phyloP scores from a whole-genome alignment of 1,284 basidiomycete genomes.

The Coniophora puteana region DNA sequence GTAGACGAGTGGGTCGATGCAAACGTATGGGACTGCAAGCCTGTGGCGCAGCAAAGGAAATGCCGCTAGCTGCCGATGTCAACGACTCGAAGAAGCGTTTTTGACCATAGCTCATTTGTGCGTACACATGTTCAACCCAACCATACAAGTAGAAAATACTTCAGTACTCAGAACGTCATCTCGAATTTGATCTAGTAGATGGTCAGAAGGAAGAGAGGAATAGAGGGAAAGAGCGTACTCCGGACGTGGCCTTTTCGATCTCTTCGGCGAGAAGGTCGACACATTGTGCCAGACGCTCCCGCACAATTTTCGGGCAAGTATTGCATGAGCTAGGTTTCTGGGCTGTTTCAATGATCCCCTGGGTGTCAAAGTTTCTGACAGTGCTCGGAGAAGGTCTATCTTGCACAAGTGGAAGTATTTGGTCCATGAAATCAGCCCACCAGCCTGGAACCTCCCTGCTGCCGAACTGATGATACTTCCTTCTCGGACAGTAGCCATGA shows the following conservation, averaged over 20 bases:
- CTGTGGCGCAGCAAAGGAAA: no score
- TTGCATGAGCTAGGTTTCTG: constrained; percentile 4
- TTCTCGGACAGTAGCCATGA: neutral
- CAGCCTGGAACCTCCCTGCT: constrained; percentile 5
- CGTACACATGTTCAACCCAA: no score
- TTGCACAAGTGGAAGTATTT: constrained; percentile 7
- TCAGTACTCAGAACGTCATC: no score
- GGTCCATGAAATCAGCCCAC: constrained; percentile 18
- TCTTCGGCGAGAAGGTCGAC: constrained; percentile 8
- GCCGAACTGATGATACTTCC: neutral
- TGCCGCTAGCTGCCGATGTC: no score
- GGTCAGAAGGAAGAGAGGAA: no score
- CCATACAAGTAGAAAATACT: no score
- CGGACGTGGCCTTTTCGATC: constrained; percentile 13
- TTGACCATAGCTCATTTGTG: no score
- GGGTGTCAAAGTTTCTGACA: neutral
- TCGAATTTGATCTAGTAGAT: no score
- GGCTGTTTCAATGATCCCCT: constrained; percentile 8
- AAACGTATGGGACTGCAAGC: no score
- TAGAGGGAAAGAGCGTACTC: no score
- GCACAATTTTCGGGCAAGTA: constrained; percentile 3
- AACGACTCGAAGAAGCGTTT: no score
- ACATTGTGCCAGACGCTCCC: constrained; percentile 15
- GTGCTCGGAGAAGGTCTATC: constrained; percentile 18
- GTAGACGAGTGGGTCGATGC: no score